A percentile compares a stretch with the other conserved stretches of the same genome.
Evolutionary conservation across 116 monocot genomes (phyloP).

Genomic region (Iris pallida): DNA sequence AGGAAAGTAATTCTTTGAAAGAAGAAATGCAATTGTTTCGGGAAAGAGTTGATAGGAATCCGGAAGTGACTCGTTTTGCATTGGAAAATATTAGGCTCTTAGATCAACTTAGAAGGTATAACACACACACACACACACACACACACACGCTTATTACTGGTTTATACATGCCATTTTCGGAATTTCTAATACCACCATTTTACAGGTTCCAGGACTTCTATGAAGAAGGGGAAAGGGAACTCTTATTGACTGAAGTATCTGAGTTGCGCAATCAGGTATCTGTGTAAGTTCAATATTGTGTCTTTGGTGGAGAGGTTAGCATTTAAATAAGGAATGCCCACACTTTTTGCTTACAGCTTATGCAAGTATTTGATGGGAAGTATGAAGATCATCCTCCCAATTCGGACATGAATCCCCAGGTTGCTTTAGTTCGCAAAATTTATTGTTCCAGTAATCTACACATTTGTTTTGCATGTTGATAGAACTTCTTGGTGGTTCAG

Average conservation of each 20-base stretch:
- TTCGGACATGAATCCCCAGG: conserved; percentile 16
- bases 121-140: no score
- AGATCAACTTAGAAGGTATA: conserved; percentile 81
- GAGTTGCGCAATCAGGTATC: conserved; percentile 77
- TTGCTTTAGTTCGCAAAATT: conserved; percentile 14
- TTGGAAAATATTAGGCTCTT: conserved; percentile 86
- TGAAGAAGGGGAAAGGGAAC: conserved; percentile 83
- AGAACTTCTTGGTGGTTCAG: conserved; percentile 14
- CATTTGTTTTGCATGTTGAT: conserved; percentile 8
- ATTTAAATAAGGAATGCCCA: background rate
- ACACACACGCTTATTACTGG: background rate
- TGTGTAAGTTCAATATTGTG: background rate
- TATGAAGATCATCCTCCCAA: conserved; percentile 22
- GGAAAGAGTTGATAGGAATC: conserved; percentile 62
- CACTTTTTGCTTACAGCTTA: conserved; percentile 31
- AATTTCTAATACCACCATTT: background rate
- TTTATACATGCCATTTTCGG: background rate
- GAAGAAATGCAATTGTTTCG: conserved; percentile 67
- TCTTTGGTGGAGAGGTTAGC: background rate
- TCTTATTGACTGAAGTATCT: conserved; percentile 66
- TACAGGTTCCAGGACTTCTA: conserved; percentile 84
- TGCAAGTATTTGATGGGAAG: conserved; percentile 46
- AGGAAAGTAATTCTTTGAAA: conserved; percentile 51
- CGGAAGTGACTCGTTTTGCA: conserved; percentile 95
- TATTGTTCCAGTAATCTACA: no score